phyloP scores from a whole-genome alignment of 176 grass and related monocot genomes.

The Ensete glaucum region DNA sequence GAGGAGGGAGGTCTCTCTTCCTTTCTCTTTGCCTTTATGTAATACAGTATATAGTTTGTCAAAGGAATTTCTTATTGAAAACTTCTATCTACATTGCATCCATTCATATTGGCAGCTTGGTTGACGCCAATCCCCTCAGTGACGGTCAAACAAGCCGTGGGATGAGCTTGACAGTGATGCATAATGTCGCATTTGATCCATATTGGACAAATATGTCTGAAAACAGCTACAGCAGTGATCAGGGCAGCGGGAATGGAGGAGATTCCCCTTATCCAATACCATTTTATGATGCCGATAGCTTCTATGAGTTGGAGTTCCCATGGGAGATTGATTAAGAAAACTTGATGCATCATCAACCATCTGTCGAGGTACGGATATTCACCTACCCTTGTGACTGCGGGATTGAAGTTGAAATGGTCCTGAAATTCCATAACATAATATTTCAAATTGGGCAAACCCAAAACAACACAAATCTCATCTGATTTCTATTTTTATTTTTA shows the following conservation, averaged over 20 bases:
- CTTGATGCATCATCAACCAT: neutral
- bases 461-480: too few relatives aligned
- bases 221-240: constrained; percentile 23
- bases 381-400: neutral
- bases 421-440: too few relatives aligned
- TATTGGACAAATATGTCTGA: constrained; percentile 9
- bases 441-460: too few relatives aligned
- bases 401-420: neutral
- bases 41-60: neutral
- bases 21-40: neutral
- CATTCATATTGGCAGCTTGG: constrained; percentile 6
- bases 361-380: neutral
- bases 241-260: constrained; percentile 15
- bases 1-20: constrained; percentile 23
- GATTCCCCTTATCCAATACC: neutral
- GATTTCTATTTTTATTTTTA: too few relatives aligned
- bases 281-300: constrained; percentile 8
- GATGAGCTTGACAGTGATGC: neutral
- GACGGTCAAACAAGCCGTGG: constrained; percentile 17
- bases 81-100: neutral
- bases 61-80: neutral
- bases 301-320: constrained; percentile 15
- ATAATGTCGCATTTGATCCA: neutral
- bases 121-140: neutral
- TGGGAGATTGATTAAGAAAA: neutral